Evolutionary conservation across 306 rosid genomes (phyloP).

Genomic region (Glycine latifolia): DNA sequence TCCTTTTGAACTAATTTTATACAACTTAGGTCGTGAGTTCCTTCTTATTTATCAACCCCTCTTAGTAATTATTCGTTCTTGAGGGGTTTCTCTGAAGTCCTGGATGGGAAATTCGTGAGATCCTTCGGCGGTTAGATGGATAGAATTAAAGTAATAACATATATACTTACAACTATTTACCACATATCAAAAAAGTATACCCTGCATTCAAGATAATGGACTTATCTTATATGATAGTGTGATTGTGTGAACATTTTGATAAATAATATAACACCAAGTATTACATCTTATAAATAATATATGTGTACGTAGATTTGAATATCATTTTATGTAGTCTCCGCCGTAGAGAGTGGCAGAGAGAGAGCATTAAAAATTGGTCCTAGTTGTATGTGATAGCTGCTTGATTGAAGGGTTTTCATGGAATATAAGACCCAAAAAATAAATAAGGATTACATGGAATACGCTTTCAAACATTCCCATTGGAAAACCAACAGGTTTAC

Average conservation of each 20-base stretch:
- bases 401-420: slow-evolving; percentile 26
- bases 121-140: too few species aligned
- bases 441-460: background rate
- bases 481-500: slow-evolving; percentile 14
- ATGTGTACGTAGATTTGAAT: background rate
- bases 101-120: too few species aligned
- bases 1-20: too few species aligned
- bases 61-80: too few species aligned
- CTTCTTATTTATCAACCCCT: too few species aligned
- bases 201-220: background rate
- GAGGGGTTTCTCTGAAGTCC: too few species aligned
- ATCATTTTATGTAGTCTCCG: background rate
- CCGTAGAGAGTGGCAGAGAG: background rate
- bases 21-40: too few species aligned
- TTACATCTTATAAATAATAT: background rate
- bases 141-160: too few species aligned
- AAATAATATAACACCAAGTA: background rate
- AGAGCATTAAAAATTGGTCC: background rate
- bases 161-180: too few species aligned
- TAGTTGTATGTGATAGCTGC: background rate
- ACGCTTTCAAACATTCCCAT: background rate
- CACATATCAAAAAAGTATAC: background rate
- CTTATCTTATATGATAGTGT: background rate
- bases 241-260: background rate
- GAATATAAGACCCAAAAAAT: background rate